These are phyloP conservation scores for Alternaria sp. DNA, from an alignment of 2,329 filamentous ascomycete genomes.

Conservation along the genomic window DNA sequence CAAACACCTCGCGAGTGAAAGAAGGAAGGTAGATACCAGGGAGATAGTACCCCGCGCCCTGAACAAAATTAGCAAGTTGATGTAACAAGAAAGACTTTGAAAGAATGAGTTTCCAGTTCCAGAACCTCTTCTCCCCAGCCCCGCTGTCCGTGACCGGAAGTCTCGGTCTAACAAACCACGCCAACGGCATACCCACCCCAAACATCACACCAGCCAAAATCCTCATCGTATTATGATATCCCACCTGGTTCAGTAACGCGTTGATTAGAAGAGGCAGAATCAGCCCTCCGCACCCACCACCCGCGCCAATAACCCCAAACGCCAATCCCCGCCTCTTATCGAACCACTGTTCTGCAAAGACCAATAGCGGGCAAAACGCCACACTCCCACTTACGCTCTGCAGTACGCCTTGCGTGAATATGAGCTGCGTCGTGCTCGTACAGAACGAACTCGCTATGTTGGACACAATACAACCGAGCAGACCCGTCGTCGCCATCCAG, in stretches of 20 bases:
- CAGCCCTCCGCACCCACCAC: background rate
- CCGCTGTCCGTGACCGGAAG: background rate
- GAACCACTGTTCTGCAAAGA: slow-evolving; percentile 69
- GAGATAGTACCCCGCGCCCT: slow-evolving; percentile 49
- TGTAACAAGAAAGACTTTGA: slow-evolving; percentile 13
- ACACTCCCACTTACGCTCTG: slow-evolving; percentile 33
- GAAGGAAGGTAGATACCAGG: slow-evolving; percentile 48
- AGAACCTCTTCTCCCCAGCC: background rate
- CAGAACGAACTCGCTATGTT: background rate
- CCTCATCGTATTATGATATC: background rate
- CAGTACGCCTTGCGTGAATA: background rate
- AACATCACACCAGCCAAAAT: background rate
- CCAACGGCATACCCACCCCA: background rate
- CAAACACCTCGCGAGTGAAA: slow-evolving; percentile 34
- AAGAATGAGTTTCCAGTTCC: background rate
- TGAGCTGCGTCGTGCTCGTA: background rate
- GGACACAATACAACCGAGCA: background rate
- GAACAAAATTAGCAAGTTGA: slow-evolving; percentile 42
- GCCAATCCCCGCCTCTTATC: slow-evolving; percentile 62
- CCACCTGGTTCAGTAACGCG: background rate
- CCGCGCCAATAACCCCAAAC: slow-evolving; percentile 65
- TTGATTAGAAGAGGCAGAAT: background rate
- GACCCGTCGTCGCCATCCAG: slow-evolving; percentile 28
- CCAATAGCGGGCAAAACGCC: slow-evolving; percentile 54
- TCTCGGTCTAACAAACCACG: background rate